Conservation (phyloP, 352 stramenopile genomes). For the Phytophthora agathidicida region DNA sequence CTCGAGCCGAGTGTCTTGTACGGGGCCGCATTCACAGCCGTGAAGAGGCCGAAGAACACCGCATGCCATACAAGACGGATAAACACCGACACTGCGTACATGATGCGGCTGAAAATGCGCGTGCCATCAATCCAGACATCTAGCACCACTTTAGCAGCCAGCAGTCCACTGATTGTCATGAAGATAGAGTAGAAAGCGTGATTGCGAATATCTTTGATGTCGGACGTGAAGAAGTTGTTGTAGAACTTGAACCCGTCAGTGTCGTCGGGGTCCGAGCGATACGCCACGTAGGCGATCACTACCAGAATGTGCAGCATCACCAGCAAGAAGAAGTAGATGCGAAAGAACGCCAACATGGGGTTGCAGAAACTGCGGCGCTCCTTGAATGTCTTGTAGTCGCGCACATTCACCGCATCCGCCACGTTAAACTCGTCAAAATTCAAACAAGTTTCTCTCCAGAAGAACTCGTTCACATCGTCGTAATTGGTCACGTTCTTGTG, state of each 20-base stretch:
- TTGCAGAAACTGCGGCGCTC: slow-evolving; percentile 85
- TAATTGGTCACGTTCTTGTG: slow-evolving; percentile 92
- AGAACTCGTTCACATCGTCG: slow-evolving; percentile 92
- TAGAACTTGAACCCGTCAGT: slow-evolving; percentile 73
- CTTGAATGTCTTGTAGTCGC: slow-evolving; percentile 87
- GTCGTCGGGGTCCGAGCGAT: slow-evolving; percentile 65
- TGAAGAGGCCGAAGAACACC: slow-evolving; percentile 82
- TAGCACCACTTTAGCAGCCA: slow-evolving; percentile 75
- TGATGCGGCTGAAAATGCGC: slow-evolving; percentile 61
- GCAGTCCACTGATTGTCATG: slow-evolving; percentile 62
- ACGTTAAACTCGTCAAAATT: slow-evolving; percentile 87
- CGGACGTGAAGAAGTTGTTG: slow-evolving; percentile 67
- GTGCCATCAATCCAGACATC: slow-evolving; percentile 86
- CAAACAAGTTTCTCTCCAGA: slow-evolving; percentile 80
- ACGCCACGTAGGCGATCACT: slow-evolving; percentile 81
- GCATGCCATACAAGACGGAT: slow-evolving; percentile 79
- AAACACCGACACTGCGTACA: slow-evolving; percentile 75
- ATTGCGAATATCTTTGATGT: slow-evolving; percentile 72
- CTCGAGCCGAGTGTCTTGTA: slow-evolving; percentile 67
- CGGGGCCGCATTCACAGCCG: slow-evolving; percentile 66
- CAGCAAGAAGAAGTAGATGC: slow-evolving; percentile 88
- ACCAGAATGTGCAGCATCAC: slow-evolving; percentile 83
- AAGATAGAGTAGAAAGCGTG: slow-evolving; percentile 83
- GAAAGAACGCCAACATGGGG: slow-evolving; percentile 83
- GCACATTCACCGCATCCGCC: slow-evolving; percentile 65